Evolutionary conservation across 129 eudicot genomes (phyloP), one percentile per base, ranked within the genome.

Genomic region (Glebionis coronaria): DNA sequence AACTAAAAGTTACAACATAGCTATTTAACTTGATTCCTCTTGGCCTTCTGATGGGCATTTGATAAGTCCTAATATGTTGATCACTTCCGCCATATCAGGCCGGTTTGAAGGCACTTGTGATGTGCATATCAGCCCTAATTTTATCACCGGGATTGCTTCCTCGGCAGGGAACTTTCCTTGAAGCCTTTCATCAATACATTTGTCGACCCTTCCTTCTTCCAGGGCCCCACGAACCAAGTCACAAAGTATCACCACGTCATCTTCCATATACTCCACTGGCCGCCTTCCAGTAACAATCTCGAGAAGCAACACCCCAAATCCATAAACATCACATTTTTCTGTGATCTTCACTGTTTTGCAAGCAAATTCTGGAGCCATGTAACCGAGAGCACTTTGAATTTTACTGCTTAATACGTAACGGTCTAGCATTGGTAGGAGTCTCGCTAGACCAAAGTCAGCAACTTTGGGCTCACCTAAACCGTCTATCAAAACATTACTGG

Each of bases 231-330:
- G 80, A n/a, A 93, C 97, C 97, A 93, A 86, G 40, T 93, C 99
- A 68, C 86, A 84, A 1, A 89, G 90, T 49, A 93, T 95, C 27
- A 89, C 95, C 54, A 93, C 99, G 14, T 93, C 99, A 53, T 93
- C 99, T 74, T 93, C 99, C 99, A 84, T 93, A 73, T 93, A 93
- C 87, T 93, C 99, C 28, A 93, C 99, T 0, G 99, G 99, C 66
- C 83, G 79, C 77, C 81, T 82, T 5, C 99, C 99, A 0, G 97
- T 93, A 4, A 93, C 85, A 12, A 85, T 78, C 74, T 93, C 99
- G 44, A 89, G 75, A 31, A 84, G 82, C 80, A 93, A 77, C 21
- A 93, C 85, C 40, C 99, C 99, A n/a, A 93, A 93, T 2, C 97
- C 99, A 61, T 93, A 93, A 1, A 89, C 88, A 55, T 93, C 99